Base-by-base conservation (phyloP, 163 green algal species). In the Chlorella variabilis region DNA sequence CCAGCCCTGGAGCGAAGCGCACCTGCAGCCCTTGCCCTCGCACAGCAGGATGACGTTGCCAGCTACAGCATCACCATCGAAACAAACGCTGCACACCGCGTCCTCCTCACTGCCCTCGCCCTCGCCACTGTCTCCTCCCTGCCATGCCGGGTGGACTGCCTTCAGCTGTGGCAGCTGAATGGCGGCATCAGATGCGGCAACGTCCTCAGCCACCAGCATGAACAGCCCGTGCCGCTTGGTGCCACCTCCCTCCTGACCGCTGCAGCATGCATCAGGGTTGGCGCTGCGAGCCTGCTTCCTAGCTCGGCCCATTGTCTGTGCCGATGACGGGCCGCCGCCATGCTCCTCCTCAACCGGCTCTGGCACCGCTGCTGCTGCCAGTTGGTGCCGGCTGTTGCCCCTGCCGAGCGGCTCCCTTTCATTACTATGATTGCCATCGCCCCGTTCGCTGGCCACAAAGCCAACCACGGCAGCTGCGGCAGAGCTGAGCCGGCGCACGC, bases 21-120 rank as follows among this genome's bases (percentile, higher is more conserved):
- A 68, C 73, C 56, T 80, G 56, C 85, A 89, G 8, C 83, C 83
- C 31, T 82, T 58, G 15, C 86, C 86, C 67, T 90, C 86, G 54
- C 86, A 90, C 11, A 90, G 38, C 59, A 90, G 68, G 29, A 90
- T 87, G 56, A 76, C 34, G 77, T 90, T 89, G 27, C 31, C 75
- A 8, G 81, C 76, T 0, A 48, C 39, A 34, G 45, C 58, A 18
- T 83, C 75, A 2, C 6, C 39, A 8, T 87, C 82, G 20, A 75
- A 75, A 18, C 82, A 87, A 58, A 87, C 75, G 36, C 39, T 63
- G 79, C 82, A 87, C 58, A 70, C 39, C 13, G 31, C 82, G 25
- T 87, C 82, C 13, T 83, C 75, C n/a, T 66, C 66, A 67, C 54
- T 63, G 54, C 54, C 45, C 15, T 15, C 45, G 11, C 11, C 45